A percentile compares a stretch with the other conserved stretches of the same genome.
Evolutionary conservation across 164 flowering plant species (phyloP).

Genomic region (Paratinospora sagittata): DNA sequence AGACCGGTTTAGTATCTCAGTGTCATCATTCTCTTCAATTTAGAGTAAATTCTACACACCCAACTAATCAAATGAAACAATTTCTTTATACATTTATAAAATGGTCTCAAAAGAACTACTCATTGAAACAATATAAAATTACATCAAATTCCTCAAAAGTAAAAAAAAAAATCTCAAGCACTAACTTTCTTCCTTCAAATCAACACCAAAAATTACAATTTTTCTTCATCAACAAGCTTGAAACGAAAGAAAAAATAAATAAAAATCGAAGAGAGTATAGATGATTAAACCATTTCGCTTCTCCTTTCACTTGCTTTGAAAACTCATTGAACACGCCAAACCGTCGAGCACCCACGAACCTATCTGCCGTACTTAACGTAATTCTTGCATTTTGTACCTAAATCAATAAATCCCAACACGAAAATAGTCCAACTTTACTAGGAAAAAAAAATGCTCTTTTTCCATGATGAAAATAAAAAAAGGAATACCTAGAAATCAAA

Average conservation of each 20-base stretch:
- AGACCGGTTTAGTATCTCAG: background rate
- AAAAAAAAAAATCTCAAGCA: too few species aligned
- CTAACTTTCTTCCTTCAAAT: too few species aligned
- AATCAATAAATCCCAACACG: conserved; percentile 12
- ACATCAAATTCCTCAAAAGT: too few species aligned
- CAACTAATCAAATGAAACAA: too few species aligned
- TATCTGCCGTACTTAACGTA: conserved; percentile 26
- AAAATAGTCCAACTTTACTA: background rate
- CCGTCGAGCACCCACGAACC: conserved; percentile 35
- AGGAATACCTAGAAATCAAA: conserved; percentile 1
- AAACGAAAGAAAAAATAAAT: background rate
- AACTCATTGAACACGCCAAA: conserved; percentile 79
- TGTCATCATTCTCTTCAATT: background rate
- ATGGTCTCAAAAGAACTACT: too few species aligned
- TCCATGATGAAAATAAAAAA: background rate
- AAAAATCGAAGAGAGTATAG: background rate
- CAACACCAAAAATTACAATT: too few species aligned
- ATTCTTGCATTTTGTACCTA: conserved; percentile 27
- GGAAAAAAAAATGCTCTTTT: too few species aligned
- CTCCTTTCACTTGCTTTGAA: conserved; percentile 67
- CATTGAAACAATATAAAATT: too few species aligned
- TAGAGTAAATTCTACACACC: too few species aligned
- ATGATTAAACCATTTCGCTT: conserved; percentile 34
- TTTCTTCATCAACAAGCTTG: background rate
- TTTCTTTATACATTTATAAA: too few species aligned